These are phyloP conservation scores for Knoxdaviesia capensis DNA, from an alignment of 2,329 filamentous ascomycete species.

Conservation along the genomic window DNA sequence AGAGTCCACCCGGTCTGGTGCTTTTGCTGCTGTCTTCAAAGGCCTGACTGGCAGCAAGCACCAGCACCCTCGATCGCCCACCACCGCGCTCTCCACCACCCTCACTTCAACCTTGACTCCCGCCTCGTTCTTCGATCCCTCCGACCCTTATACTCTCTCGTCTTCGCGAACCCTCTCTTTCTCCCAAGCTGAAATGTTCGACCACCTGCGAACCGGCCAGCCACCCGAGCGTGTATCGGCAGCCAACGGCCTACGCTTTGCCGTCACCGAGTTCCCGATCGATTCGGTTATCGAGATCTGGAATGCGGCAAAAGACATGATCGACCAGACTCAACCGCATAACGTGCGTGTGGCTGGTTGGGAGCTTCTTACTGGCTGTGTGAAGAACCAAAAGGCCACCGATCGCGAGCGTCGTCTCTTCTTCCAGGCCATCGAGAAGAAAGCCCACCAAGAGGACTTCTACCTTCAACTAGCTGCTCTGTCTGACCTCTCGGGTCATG, in stretches of 20 bases:
- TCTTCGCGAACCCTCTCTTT: slow-evolving; percentile 1
- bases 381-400: slow-evolving; percentile 39
- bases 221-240: slow-evolving; percentile 34
- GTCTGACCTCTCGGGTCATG: slow-evolving; percentile 38
- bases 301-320: slow-evolving; percentile 45
- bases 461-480: slow-evolving; percentile 44
- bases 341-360: slow-evolving; percentile 39
- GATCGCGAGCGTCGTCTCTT: slow-evolving; percentile 46
- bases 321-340: slow-evolving; percentile 32
- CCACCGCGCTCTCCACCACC: slow-evolving; percentile 15
- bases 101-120: slow-evolving; percentile 1
- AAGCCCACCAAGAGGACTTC: slow-evolving; percentile 40
- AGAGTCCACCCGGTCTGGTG: slow-evolving; percentile 33
- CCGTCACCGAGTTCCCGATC: slow-evolving; percentile 37
- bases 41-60: slow-evolving; percentile 33
- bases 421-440: slow-evolving; percentile 38
- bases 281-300: slow-evolving; percentile 42
- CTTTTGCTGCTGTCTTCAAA: slow-evolving; percentile 43
- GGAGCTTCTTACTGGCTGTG: slow-evolving; percentile 44
- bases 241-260: slow-evolving; percentile 32
- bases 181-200: slow-evolving; percentile 17
- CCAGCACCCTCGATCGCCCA: slow-evolving; percentile 25
- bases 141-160: slow-evolving; percentile 10
- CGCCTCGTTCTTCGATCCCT: not conserved
- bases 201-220: slow-evolving; percentile 30